Base-by-base conservation (phyloP, 305 asterid species). In the Fraxinus albicans region DNA sequence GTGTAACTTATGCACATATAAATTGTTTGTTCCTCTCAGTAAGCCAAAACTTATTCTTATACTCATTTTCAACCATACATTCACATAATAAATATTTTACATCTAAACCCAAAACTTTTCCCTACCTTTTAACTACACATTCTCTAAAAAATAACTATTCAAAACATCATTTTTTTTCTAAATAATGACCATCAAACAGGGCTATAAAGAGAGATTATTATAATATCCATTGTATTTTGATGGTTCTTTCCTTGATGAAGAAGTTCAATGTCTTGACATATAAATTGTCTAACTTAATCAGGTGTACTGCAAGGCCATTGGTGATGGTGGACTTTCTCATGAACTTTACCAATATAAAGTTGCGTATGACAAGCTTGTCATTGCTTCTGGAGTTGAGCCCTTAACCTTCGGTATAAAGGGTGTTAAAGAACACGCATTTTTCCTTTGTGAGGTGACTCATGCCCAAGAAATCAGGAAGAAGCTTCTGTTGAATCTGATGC, bases 381-480 rank as follows among this genome's bases (percentile, higher is more conserved):
- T 96, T 76, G 98, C 97, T 73, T 86, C 96, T 77, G 99, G 98
- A 83, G 90, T 98, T 47, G 97, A 94, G 75, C 96, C 99, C 4
- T 73, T 91, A 86, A 94, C 98, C 36, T 95, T 94, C 79, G 97
- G 98, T 85, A 93, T 95, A 76, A 93, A 90, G 87, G 98, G 98
- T 7, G 99, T 94, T 17, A 77, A 88, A 74, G 93, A 95, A 79
- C 92, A 94, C 25, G 97, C 98, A 1, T 91, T 91, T 81, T 95
- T 95, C 77, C 96, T 95, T 31, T 96, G 97, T 21, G 99, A 95
- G 85, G 97, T 95, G 82, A 77, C 79, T 82, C 95, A 95, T 81
- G 99, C 99, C 42, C 99, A 95, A 89, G 99, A 94, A 73, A 95
- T 95, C 65, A 89, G 99, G 89, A 93, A 88, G 89, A 91, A 84